Evolutionary conservation across 345 rosid species (phyloP).

Genomic region (Syzygium aqueum): DNA sequence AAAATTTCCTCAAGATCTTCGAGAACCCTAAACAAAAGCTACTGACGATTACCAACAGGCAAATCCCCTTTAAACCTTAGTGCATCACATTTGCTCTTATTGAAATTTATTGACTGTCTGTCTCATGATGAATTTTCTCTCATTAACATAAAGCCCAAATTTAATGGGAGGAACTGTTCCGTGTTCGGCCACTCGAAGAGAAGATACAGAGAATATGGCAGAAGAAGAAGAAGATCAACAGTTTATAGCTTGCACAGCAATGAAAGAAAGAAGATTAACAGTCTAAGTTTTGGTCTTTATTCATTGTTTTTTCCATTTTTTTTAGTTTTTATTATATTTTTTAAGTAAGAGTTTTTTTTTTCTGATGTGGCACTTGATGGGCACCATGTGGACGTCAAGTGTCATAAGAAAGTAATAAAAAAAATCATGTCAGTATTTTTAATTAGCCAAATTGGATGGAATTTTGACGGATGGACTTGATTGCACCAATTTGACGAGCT

Average conservation of each 20-base stretch:
- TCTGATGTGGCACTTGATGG: neutral
- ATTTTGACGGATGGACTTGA: neutral
- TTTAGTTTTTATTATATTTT: neutral
- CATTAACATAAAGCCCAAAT: neutral
- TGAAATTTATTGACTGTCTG: neutral
- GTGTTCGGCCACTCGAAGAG: neutral
- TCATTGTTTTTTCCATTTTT: neutral
- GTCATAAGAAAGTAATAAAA: neutral
- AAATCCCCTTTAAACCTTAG: neutral
- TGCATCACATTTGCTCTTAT: neutral
- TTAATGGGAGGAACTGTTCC: neutral
- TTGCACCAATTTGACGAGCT: neutral
- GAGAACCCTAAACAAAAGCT: neutral
- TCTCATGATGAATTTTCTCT: neutral
- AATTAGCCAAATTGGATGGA: neutral
- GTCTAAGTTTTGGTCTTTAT: neutral
- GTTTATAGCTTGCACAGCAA: neutral
- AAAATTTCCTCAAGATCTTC: neutral
- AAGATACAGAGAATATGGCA: neutral
- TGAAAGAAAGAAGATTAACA: neutral
- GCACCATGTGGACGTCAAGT: neutral
- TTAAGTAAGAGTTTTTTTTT: neutral
- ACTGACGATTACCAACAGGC: neutral
- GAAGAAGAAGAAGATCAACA: neutral
- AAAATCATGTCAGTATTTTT: neutral